These are phyloP conservation scores for Miscanthus lutarioriparius DNA, from an alignment of 176 grass and related monocot species.

Conservation along the genomic window DNA sequence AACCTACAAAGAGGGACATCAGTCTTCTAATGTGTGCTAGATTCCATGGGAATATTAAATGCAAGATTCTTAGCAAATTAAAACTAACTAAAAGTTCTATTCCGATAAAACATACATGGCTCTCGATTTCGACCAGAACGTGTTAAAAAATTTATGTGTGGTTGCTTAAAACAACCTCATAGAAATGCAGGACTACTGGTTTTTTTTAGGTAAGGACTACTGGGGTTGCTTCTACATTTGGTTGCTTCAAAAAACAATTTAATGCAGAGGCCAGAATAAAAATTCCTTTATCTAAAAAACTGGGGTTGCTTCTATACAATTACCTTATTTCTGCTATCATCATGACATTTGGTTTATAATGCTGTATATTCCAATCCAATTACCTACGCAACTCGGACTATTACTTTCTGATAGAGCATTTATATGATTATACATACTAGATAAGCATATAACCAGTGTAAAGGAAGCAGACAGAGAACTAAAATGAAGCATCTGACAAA, in stretches of 20 bases:
- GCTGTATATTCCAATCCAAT: neutral
- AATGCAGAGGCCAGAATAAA: neutral
- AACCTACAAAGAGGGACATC: constrained; percentile 58
- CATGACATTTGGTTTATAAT: neutral
- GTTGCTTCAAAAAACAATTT: neutral
- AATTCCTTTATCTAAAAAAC: neutral
- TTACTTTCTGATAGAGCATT: constrained; percentile 27
- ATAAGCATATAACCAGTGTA: neutral
- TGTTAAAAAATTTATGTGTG: neutral
- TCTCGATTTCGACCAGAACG: neutral
- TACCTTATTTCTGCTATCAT: neutral
- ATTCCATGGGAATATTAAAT: neutral
- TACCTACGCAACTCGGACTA: neutral
- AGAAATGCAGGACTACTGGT: neutral
- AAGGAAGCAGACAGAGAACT: neutral
- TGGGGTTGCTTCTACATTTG: neutral
- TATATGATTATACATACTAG: constrained; percentile 15
- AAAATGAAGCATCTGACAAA: neutral
- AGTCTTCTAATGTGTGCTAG: constrained; percentile 20
- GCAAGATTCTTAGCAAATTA: constrained; percentile 6
- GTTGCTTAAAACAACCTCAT: neutral
- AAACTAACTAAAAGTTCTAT: neutral
- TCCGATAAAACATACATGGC: neutral
- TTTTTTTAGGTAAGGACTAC: neutral
- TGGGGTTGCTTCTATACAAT: neutral